Evolutionary conservation across 352 stramenopile species (phyloP), one percentile per base, ranked within the genome.

Genomic region (Pythium volutum): DNA sequence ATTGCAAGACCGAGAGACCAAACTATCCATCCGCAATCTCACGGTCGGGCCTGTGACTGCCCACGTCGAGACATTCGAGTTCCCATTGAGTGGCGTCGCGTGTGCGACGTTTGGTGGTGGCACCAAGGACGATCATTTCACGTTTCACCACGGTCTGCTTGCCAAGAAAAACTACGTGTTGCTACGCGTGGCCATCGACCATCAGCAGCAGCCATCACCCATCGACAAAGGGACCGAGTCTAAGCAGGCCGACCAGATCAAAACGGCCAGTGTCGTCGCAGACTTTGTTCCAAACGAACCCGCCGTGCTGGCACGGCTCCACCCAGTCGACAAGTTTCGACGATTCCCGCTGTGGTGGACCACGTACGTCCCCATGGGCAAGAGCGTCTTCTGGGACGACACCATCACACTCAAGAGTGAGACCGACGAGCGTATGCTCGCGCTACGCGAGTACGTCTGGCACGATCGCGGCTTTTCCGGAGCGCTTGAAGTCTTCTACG

Each of bases 311-410:
- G 23, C 9, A 31, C 74, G 36, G 0, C 57, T 66, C 12, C 78
- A 88, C 29, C 74, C 76, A 1, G 33, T 86, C 5, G 62, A 69
- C 23, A 76, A 65, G 55, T 77, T 70, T 22, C 71, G 50, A 20
- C 74, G 76, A 1, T 78, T 77, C 38, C 81, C 81, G 26, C 34
- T 56, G 0, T 91, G 84, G 81, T 91, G 84, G 81, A 25, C 26
- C 1, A 36, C 58, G 12, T 93, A 86, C 69, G 59, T 90, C 6
- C 76, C 77, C 16, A 86, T 88, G 78, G 79, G 78, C 6, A 71
- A 62, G 15, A 38, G 54, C 1, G 79, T 88, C 43, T 93, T 93
- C 68, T 93, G 81, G 81, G 75, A 89, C 55, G 77, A 90, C 58
- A 76, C 73, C 1, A 75, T 91, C 22, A 66, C 66, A 38, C 74